phyloP scores from a whole-genome alignment of 2,329 filamentous ascomycete species.

The Colletotrichum sp. region DNA sequence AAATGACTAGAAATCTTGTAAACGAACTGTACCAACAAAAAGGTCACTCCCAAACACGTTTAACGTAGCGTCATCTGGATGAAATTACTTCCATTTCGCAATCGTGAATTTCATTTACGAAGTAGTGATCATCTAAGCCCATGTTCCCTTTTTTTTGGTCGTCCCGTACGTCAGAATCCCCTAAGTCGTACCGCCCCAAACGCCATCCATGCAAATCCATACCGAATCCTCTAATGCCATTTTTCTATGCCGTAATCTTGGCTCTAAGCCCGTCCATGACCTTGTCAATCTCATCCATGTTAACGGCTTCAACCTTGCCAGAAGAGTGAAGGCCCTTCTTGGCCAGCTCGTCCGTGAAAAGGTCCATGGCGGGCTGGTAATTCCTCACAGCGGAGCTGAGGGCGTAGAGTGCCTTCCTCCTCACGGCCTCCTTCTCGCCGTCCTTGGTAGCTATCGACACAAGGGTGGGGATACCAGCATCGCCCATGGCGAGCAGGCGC shows the following conservation, averaged over 20 bases:
- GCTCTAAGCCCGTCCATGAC: conserved; percentile 71
- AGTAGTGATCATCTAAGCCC: background rate
- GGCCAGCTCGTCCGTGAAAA: conserved; percentile 65
- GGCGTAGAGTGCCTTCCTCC: conserved; percentile 89
- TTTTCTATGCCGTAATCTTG: conserved; percentile 30
- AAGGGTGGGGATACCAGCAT: conserved; percentile 69
- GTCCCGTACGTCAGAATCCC: conserved; percentile 1
- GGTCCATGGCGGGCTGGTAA: conserved; percentile 82
- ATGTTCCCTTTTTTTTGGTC: background rate
- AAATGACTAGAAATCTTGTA: conserved; percentile 15
- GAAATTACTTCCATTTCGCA: background rate
- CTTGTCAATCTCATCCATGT: conserved; percentile 87
- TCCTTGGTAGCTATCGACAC: conserved; percentile 67
- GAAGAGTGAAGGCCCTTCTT: conserved; percentile 60
- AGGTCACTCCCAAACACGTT: background rate
- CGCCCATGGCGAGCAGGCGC: conserved; percentile 62
- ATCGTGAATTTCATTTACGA: background rate
- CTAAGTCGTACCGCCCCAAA: conserved; percentile 28
- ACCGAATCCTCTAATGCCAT: background rate
- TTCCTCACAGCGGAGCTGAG: conserved; percentile 87
- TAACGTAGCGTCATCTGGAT: background rate
- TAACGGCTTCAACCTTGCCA: conserved; percentile 73
- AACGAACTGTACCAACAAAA: conserved; percentile 21
- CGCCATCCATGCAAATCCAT: conserved; percentile 39
- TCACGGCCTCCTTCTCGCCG: conserved; percentile 66